Base-by-base conservation (phyloP, 1,284 basidiomycete genomes). In the Mycena sp. region DNA sequence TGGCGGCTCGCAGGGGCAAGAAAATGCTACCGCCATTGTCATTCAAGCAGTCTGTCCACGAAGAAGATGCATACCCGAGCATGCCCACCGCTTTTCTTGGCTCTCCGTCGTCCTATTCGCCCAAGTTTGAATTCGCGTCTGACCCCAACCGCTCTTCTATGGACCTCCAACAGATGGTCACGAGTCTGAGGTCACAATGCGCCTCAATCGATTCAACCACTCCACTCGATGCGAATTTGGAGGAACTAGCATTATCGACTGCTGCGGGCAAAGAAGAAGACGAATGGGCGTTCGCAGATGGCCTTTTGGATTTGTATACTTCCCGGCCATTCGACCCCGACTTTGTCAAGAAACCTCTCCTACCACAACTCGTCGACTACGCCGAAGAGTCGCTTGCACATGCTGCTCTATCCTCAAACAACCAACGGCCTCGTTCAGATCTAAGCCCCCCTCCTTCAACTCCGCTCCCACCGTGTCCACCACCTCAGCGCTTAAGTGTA, bases 31-130 rank as follows among this genome's bases (percentile, higher is more conserved):
- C 82, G 30, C 76, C 80, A 3, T 72, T 89, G 38, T 69, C 75
- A 25, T 61, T 85, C 29, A 73, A 73, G 46, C 66, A 70, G 40
- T 45, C 67, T n/a, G 68, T 71, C 32, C 32, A 35, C 21, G 67
- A 69, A 48, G 67, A 71, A 64, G 66, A 79, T 40, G 53, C 46
- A 19, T 89, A 89, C 73, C 87, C 88, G 35, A 80, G 79, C 55
- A 86, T 89, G 44, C 88, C 88, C 17, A 85, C 86, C 21, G 84
- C 87, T 14, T 89, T 89, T 74, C 73, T 83, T 19, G 86, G 87
- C 4, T 83, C 85, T n/a, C 80, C 85, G 3, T 78, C 81, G 17
- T 67, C 75, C 38, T 80, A 84, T 69, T 78, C 78, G n/a, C 78
- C 84, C 12, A 71, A 74, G 38, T 79, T 80, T 56, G 78, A 82